These are phyloP conservation scores for Lojkania enalia DNA, from an alignment of 2,329 filamentous ascomycete species.

Conservation along the genomic window DNA sequence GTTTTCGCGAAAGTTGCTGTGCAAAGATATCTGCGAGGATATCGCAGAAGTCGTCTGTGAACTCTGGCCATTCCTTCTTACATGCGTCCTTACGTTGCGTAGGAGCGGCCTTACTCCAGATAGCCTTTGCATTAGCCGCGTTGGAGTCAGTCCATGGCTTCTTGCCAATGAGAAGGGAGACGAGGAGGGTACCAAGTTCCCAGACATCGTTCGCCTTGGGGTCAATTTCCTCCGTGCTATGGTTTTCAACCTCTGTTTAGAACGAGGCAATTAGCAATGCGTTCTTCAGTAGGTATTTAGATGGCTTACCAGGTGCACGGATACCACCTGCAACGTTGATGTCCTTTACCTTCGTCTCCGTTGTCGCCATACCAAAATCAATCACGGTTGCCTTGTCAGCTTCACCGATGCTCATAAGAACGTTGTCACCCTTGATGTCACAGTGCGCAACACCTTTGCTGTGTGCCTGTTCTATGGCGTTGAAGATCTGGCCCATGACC, in stretches of 20 bases:
- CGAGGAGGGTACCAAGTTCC: constrained; percentile 3
- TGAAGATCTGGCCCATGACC: constrained; percentile 1
- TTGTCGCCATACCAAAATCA: constrained; percentile 5
- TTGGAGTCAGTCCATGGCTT: constrained; percentile 1
- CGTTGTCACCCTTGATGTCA: constrained; percentile 5
- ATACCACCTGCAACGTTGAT: constrained; percentile 7
- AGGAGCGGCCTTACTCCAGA: neutral
- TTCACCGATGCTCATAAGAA: neutral
- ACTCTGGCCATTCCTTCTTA: constrained; percentile 2
- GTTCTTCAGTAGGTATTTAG: neutral
- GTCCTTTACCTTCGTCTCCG: neutral
- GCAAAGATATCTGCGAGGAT: constrained; percentile 2
- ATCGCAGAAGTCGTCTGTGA: constrained; percentile 4
- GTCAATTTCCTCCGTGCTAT: constrained; percentile 1
- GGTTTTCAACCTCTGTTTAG: neutral
- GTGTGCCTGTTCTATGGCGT: neutral
- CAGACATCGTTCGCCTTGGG: constrained; percentile 4
- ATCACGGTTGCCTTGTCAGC: neutral
- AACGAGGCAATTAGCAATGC: neutral
- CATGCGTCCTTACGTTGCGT: neutral
- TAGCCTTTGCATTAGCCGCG: constrained; percentile 2
- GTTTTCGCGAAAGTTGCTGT: constrained; percentile 1
- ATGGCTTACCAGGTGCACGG: constrained; percentile 3
- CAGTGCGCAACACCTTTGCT: constrained; percentile 7
- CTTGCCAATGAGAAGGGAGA: constrained; percentile 2